Percentiles rank a stretch among this genome's conserved stretches.
Conservation (phyloP, 208 protist species). For the Trypanosoma platydactyli region DNA sequence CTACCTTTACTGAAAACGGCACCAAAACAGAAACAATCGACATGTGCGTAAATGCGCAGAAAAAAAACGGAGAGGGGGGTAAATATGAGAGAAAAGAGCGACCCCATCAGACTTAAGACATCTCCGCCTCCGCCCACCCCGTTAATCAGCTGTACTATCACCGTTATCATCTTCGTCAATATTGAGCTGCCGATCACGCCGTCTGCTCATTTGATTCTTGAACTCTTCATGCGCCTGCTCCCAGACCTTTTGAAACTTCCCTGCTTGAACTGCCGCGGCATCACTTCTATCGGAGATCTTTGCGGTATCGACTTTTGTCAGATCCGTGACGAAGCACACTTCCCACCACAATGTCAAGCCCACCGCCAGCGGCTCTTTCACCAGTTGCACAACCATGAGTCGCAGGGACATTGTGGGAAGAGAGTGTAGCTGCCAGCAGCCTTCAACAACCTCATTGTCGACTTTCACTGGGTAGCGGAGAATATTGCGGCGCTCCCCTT, state of each 20-base stretch:
- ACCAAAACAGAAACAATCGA: no score
- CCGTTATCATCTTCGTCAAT: slow-evolving; percentile 14
- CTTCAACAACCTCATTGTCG: slow-evolving; percentile 55
- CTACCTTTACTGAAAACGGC: background rate
- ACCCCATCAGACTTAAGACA: no score
- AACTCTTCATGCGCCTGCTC: slow-evolving; percentile 70
- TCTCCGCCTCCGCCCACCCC: no score
- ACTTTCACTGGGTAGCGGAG: slow-evolving; percentile 74
- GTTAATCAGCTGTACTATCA: background rate
- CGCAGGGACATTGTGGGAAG: slow-evolving; percentile 40
- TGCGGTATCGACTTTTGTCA: slow-evolving; percentile 52
- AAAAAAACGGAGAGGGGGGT: no score
- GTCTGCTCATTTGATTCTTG: slow-evolving; percentile 44
- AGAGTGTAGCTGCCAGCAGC: slow-evolving; percentile 76
- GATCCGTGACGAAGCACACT: slow-evolving; percentile 62
- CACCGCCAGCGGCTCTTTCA: slow-evolving; percentile 60
- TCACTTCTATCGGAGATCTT: slow-evolving; percentile 43
- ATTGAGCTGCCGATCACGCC: slow-evolving; percentile 2
- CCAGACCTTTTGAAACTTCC: slow-evolving; percentile 62
- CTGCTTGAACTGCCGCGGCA: slow-evolving; percentile 15
- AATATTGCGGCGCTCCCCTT: slow-evolving; percentile 13
- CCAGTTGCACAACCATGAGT: slow-evolving; percentile 64
- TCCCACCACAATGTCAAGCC: slow-evolving; percentile 81
- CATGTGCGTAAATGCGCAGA: no score
- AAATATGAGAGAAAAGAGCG: no score